Percentiles rank a stretch among this genome's conserved stretches.
These are phyloP conservation scores for Aplosporella prunicola DNA, from an alignment of 2,329 filamentous ascomycete species.

Conservation along the genomic window DNA sequence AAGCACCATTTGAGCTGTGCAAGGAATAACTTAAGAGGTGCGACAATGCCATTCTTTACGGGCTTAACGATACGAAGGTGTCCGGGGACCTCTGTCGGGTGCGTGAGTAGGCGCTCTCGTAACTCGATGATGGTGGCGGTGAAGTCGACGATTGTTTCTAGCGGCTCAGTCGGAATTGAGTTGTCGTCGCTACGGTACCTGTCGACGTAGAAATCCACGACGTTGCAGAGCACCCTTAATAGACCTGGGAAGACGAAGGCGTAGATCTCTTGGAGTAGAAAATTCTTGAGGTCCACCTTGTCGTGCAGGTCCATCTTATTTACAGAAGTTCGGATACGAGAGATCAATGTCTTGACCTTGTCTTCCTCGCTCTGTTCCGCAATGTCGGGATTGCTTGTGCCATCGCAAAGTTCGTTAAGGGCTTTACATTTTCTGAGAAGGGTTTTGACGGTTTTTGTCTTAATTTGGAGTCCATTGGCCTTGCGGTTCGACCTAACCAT, in stretches of 20 bases:
- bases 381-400: not conserved
- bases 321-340: not conserved
- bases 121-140: constrained; percentile 21
- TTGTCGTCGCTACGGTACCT: not conserved
- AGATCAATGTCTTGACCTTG: not conserved
- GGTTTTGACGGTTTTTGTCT: not conserved
- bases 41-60: constrained; percentile 19
- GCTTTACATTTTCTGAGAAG: not conserved
- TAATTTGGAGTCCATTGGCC: not conserved
- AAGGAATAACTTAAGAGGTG: constrained; percentile 17
- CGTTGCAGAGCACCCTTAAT: constrained; percentile 13
- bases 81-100: constrained; percentile 12
- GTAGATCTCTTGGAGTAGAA: constrained; percentile 18
- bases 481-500: not conserved
- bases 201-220: constrained; percentile 13
- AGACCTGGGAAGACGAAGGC: constrained; percentile 19
- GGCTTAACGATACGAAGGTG: constrained; percentile 17
- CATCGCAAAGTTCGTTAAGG: not conserved
- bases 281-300: constrained; percentile 1
- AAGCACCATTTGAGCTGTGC: constrained; percentile 4
- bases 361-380: not conserved
- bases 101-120: constrained; percentile 15
- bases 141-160: constrained; percentile 16
- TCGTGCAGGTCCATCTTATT: not conserved
- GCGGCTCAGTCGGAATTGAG: not conserved